Evolutionary conservation across 805 yeast species (phyloP), one percentile per base, ranked within the genome.

Genomic region (Candida saitoana): DNA sequence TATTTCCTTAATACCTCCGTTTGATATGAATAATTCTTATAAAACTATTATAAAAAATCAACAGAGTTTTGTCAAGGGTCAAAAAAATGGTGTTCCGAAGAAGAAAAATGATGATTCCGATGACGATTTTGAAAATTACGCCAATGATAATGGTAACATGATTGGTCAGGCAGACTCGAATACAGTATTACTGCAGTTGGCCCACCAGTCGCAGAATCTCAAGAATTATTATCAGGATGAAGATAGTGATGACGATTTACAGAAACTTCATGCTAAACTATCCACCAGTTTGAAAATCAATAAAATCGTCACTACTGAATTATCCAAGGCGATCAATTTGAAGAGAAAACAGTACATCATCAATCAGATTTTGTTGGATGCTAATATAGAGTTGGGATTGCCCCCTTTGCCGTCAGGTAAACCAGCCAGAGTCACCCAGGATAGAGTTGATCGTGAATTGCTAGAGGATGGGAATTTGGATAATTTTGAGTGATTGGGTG

Each of bases 351-450:
- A 70, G 19, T 73, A 74, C 72, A 42, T 58, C 4, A 49, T 57
- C 5, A 76, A 71, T 41, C 79, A 75, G 44, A 43, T 63, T 8
- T 50, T 75, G 14, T 47, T 76, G 18, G 74, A 74, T 41, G 69
- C 72, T 4, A 71, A 69, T 40, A 56, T 72, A 19, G 44, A 54
- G 30, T 39, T 65, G 7, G 76, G 71, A 2, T 51, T 69, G 18
- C 71, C 68, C 2, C 58, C 55, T 3, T 34, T 44, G 16, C 36
- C 25, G 14, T 22, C 33, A 3, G 12, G 25, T 19, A n/a, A 15
- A 9, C 42, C 42, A 14, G 43, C 39, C 16, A 31, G 50, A 33
- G 48, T 47, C 3, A 25, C 36, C 12, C 45, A 45, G 25, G 50
- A 45, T 36, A 36, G 38, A 25, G 22, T 41, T 24, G 52, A 44